Evolutionary conservation across 2,329 filamentous ascomycete species (phyloP).

Genomic region (Phaeosphaeria sp.): DNA sequence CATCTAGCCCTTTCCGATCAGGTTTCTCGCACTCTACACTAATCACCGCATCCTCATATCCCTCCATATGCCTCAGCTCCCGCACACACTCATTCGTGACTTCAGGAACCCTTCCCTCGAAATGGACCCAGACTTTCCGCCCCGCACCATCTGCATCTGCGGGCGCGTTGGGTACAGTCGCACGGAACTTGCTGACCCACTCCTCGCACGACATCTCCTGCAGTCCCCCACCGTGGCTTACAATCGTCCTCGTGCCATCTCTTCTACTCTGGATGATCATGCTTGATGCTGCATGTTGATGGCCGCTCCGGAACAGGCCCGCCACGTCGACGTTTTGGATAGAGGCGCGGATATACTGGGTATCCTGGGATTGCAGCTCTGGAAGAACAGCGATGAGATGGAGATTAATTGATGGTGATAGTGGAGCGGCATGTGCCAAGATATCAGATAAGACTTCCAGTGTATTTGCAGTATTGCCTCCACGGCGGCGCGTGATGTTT

Average conservation of each 20-base stretch:
- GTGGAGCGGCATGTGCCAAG: conserved; percentile 6
- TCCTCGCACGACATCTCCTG: conserved; percentile 71
- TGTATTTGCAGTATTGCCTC: conserved; percentile 76
- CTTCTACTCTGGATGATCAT: conserved; percentile 70
- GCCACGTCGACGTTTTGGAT: conserved; percentile 60
- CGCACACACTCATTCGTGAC: conserved; percentile 66
- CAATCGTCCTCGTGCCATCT: conserved; percentile 70
- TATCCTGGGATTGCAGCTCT: conserved; percentile 57
- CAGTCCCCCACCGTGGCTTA: conserved; percentile 69
- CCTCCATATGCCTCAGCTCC: conserved; percentile 54
- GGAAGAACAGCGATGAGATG: conserved; percentile 60
- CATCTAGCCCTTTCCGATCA: conserved; percentile 63
- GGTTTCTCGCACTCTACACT: conserved; percentile 79
- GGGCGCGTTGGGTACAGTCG: not conserved
- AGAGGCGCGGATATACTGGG: conserved; percentile 60
- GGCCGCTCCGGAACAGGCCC: conserved; percentile 62
- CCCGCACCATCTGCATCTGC: not conserved
- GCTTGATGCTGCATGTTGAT: conserved; percentile 67
- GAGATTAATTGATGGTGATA: conserved; percentile 21
- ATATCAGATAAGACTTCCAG: conserved; percentile 73
- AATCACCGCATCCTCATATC: conserved; percentile 56
- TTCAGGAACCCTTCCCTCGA: conserved; percentile 73
- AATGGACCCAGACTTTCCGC: conserved; percentile 68
- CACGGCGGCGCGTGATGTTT: conserved; percentile 64
- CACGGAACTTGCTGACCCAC: conserved; percentile 56